phyloP scores from a whole-genome alignment of 768 basidiomycete genomes.

The Phlegmacium glaucopus region DNA sequence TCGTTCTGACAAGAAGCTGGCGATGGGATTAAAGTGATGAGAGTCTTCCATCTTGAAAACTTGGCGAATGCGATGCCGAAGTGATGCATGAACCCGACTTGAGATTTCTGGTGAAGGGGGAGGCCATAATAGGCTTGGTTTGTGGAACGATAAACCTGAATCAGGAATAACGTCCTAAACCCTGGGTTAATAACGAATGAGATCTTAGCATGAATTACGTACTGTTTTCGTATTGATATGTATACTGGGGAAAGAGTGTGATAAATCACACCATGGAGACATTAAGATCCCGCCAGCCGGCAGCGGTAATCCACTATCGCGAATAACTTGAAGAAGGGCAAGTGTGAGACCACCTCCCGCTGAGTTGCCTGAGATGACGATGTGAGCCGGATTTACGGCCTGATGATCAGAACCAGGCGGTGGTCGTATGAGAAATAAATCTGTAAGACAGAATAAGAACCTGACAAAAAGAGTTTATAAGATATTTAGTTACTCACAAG shows the following conservation, averaged over 20 bases:
- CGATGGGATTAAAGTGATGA: conserved; percentile 13
- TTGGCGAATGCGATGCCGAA: conserved; percentile 61
- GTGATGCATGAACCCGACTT: conserved; percentile 47
- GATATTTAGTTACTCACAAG: conserved; percentile 50
- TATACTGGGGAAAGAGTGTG: conserved; percentile 91
- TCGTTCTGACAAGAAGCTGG: conserved; percentile 16
- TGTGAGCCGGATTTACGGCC: conserved; percentile 76
- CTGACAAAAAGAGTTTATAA: neutral
- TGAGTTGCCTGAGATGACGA: conserved; percentile 88
- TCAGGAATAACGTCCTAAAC: conserved; percentile 75
- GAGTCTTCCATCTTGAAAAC: conserved; percentile 37
- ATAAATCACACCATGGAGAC: conserved; percentile 91
- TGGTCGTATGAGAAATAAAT: conserved; percentile 87
- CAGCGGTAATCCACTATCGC: conserved; percentile 75
- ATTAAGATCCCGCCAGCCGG: conserved; percentile 90
- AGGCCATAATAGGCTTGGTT: conserved; percentile 77
- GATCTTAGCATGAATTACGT: conserved; percentile 13
- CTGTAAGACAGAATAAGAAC: conserved; percentile 44
- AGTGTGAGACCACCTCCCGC: conserved; percentile 89
- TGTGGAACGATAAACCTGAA: conserved; percentile 76
- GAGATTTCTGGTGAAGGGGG: conserved; percentile 68
- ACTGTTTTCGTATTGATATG: conserved; percentile 83
- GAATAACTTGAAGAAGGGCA: conserved; percentile 81
- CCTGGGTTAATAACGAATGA: neutral
- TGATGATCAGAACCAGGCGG: conserved; percentile 74